Base-by-base conservation (phyloP, 2,329 filamentous ascomycete genomes). In the Microcera coccophila region DNA sequence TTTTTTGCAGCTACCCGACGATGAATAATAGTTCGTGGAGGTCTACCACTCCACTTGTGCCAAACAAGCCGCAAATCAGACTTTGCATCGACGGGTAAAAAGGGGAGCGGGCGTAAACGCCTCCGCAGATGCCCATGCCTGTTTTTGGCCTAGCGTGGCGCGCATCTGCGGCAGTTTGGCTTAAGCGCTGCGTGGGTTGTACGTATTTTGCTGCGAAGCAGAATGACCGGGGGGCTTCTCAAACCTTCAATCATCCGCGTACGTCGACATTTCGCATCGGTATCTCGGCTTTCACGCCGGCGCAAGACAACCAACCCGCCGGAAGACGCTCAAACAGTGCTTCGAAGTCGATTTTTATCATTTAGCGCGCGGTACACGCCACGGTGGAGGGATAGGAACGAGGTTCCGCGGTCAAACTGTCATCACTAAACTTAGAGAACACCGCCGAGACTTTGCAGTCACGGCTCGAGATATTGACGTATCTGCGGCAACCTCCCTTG, bases 161-260 rank as follows among this genome's bases (percentile, higher is more conserved):
- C n/a, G n/a, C n/a, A n/a, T n/a, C n/a, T n/a, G n/a, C n/a, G n/a
- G n/a, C n/a, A n/a, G n/a, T n/a, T n/a, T n/a, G 22, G 15, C 10
- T 19, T 41, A 51, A 48, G 44, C 50, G 52, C 52, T 48, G 53
- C 51, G 49, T 49, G 47, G 50, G 44, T 48, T 47, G 44, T 37
- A 42, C 48, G 44, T 52, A 45, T 50, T 48, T 41, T 42, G 41
- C 37, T 15, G 16, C 9, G 33, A 35, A 7, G 5, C 29, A 32
- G 38, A 28, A 39, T 41, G 33, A 42, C 43, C 33, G 10, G 33
- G 33, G 39, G 39, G 41, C 41, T 42, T 47, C 47, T 45, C 19
- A 16, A 14, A 38, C 39, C 36, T 35, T 22, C 39, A 46, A 18
- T 20, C 15, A 17, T 17, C 12, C 35, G 33, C 33, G 5, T n/a